Base-by-base conservation (phyloP, 345 rosid genomes). In the Corymbia maculata region DNA sequence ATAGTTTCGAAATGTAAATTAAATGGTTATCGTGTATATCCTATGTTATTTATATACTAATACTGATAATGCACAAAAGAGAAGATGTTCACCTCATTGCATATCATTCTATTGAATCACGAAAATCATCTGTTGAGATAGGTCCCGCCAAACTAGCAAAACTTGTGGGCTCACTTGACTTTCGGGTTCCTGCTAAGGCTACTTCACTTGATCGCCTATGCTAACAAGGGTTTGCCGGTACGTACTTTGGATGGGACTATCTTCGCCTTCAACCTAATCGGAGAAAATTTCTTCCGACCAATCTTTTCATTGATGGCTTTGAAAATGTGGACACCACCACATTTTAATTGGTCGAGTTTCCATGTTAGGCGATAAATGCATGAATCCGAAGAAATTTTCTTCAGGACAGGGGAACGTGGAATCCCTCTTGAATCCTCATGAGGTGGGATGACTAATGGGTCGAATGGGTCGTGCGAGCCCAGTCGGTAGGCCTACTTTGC, bases 131-230 rank as follows among this genome's bases (percentile, higher is more conserved):
- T 0, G 9, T 36, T 75, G 26, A 70, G 32, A 36, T 32, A 70
- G 2, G 4, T 4, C 7, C 17, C 36, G 22, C 0, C 8, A 9
- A 9, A 13, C 42, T 13, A 14, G 2, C 2, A 1, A 75, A 36
- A 75, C 36, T 36, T 19, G 10, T 10, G 47, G 12, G 7, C 14
- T 75, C 82, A 1, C 1, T 36, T 9, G 5, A 19, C 82, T 75
- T 75, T 6, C 21, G 22, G 0, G 4, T 16, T 32, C 45, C 1
- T 2, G 2, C 42, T 32, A 32, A 68, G 42, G 5, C 0, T 36
- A 9, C 2, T n/a, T 13, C 8, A 64, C n/a, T 1, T 0, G 5
- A 9, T 70, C 0, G 4, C 24, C 7, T 17, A 55, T 1, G 2
- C 82, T 36, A 17, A 17, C 26, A 8, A 70, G 13, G 13, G 47